A percentile compares a stretch with the other conserved stretches of the same genome.
Conservation (phyloP, 108 stramenopile genomes). For the Conticribra weissflogii region DNA sequence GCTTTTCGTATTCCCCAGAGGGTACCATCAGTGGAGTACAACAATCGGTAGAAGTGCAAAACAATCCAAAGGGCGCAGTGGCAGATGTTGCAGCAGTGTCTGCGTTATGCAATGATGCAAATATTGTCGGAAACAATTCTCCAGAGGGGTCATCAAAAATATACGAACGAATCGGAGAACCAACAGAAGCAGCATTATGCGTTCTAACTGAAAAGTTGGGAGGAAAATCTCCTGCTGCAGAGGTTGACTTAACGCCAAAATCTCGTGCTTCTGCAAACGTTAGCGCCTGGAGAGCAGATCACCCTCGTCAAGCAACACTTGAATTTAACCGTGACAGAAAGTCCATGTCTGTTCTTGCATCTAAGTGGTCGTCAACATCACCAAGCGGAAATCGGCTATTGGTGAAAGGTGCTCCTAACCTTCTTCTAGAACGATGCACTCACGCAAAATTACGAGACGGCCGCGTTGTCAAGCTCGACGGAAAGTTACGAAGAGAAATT, state of each 20-base stretch:
- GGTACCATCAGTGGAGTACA: slow-evolving; percentile 73
- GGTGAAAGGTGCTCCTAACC: slow-evolving; percentile 98
- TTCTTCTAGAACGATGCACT: slow-evolving; percentile 91
- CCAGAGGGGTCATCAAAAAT: slow-evolving; percentile 31
- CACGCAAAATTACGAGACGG: slow-evolving; percentile 88
- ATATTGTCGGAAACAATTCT: slow-evolving; percentile 67
- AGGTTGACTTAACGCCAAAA: slow-evolving; percentile 35
- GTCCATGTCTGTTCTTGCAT: slow-evolving; percentile 72
- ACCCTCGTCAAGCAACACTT: slow-evolving; percentile 86
- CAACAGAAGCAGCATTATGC: slow-evolving; percentile 95
- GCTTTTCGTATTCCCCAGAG: slow-evolving; percentile 78
- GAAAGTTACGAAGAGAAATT: slow-evolving; percentile 64
- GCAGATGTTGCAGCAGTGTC: slow-evolving; percentile 75
- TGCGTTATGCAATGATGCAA: slow-evolving; percentile 87
- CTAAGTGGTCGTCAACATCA: slow-evolving; percentile 41
- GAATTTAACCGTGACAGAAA: slow-evolving; percentile 94
- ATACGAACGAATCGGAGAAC: slow-evolving; percentile 82
- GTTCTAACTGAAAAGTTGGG: slow-evolving; percentile 93
- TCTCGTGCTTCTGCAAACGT: slow-evolving; percentile 73
- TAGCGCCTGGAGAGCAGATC: slow-evolving; percentile 57
- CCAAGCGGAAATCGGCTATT: slow-evolving; percentile 74
- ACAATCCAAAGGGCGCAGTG: slow-evolving; percentile 55
- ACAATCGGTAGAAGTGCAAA: slow-evolving; percentile 45
- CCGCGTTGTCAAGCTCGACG: slow-evolving; percentile 69
- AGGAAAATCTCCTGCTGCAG: slow-evolving; percentile 17